Percentiles rank a stretch among this genome's conserved stretches.
phyloP scores from a whole-genome alignment of 441 rosid genomes.

The Adansonia gregorii region DNA sequence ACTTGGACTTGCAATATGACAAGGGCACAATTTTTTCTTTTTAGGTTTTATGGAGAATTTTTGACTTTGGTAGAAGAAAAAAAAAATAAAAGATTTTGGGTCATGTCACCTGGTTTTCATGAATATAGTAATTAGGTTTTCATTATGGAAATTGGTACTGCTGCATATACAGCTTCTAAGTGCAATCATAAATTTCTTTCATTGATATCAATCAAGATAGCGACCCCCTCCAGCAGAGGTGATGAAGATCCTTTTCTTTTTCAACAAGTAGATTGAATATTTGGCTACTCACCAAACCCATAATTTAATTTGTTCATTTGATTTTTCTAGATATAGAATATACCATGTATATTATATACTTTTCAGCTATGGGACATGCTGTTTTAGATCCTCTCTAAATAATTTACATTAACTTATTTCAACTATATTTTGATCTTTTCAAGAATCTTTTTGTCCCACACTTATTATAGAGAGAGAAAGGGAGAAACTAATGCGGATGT shows the following conservation, averaged over 20 bases:
- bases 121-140: not conserved
- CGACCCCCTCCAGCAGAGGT: not conserved
- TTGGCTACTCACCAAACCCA: not conserved
- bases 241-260: not conserved
- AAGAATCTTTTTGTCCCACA: not conserved
- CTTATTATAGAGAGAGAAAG: not conserved
- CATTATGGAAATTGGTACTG: not conserved
- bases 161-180: no score
- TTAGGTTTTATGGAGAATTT: not conserved
- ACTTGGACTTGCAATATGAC: not conserved
- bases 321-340: not conserved
- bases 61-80: not conserved
- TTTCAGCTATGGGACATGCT: not conserved
- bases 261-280: not conserved
- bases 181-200: no score
- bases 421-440: not conserved
- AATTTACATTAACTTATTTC: not conserved
- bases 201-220: no score
- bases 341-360: no score
- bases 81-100: constrained; percentile 13
- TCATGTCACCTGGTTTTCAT: constrained; percentile 8
- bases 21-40: not conserved
- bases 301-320: no score
- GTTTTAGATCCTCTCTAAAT: not conserved
- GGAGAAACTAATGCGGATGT: not conserved